Evolutionary conservation across 2,329 filamentous ascomycete species (phyloP).

Genomic region (Aspergillus vadensis): DNA sequence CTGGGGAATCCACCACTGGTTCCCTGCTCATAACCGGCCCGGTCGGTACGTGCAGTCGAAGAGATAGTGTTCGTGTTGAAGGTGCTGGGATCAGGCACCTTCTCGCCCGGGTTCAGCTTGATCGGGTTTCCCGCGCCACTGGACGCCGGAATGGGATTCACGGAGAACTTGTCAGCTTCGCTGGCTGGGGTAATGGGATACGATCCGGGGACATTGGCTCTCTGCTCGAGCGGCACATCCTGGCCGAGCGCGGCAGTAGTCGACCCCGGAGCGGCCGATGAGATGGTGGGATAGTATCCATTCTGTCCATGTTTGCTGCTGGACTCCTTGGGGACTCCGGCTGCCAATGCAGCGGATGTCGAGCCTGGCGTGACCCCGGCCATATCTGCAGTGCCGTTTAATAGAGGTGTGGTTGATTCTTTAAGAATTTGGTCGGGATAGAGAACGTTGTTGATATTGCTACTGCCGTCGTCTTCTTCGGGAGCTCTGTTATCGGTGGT

Average conservation of each 20-base stretch:
- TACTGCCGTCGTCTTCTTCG: slow-evolving; percentile 77
- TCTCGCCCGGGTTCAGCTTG: slow-evolving; percentile 75
- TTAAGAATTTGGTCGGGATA: slow-evolving; percentile 67
- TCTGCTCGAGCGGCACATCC: slow-evolving; percentile 63
- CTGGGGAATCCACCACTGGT: slow-evolving; percentile 53
- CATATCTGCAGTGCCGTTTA: slow-evolving; percentile 35
- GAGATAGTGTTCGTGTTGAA: slow-evolving; percentile 71
- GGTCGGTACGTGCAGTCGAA: slow-evolving; percentile 66
- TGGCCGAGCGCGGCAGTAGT: slow-evolving; percentile 71
- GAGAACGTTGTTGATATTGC: slow-evolving; percentile 93
- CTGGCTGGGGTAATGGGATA: slow-evolving; percentile 72
- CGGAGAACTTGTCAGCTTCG: slow-evolving; percentile 48
- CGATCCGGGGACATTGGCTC: slow-evolving; percentile 59
- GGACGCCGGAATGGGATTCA: slow-evolving; percentile 62
- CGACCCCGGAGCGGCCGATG: slow-evolving; percentile 66
- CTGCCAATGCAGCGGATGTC: slow-evolving; percentile 63
- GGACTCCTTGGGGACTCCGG: slow-evolving; percentile 35
- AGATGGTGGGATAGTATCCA: slow-evolving; percentile 54
- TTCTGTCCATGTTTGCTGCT: slow-evolving; percentile 18
- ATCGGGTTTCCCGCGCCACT: slow-evolving; percentile 73
- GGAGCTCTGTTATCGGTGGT: slow-evolving; percentile 77
- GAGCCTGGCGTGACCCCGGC: slow-evolving; percentile 70
- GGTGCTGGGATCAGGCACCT: slow-evolving; percentile 68
- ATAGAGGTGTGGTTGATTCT: slow-evolving; percentile 13
- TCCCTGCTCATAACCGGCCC: slow-evolving; percentile 82